These are phyloP conservation scores for Mallotus repandus DNA, from an alignment of 441 rosid genomes.

Conservation along the genomic window DNA sequence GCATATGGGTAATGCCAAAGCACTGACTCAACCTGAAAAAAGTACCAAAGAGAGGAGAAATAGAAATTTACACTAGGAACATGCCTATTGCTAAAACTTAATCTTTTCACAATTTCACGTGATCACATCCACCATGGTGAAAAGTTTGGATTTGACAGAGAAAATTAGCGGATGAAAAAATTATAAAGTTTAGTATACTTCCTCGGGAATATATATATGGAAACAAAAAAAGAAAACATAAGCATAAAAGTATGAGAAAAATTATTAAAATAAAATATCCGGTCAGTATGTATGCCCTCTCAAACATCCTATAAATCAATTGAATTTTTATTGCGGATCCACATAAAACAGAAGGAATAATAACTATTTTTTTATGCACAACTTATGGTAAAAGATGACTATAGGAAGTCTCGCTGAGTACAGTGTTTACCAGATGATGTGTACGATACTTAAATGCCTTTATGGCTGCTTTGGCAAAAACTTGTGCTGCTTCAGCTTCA, in stretches of 20 bases:
- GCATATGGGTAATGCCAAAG: not conserved
- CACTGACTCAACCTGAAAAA: not conserved
- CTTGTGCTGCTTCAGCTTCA: slow-evolving; percentile 92
- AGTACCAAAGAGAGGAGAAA: not conserved
- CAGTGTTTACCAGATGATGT: slow-evolving; percentile 52
- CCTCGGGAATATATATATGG: not conserved
- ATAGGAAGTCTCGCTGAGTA: slow-evolving; percentile 17
- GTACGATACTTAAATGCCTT: slow-evolving; percentile 65
- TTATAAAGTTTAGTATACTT: not conserved
- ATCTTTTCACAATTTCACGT: not conserved
- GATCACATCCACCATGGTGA: not conserved
- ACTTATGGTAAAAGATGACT: not conserved
- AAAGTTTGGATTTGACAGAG: not conserved
- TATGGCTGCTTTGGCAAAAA: slow-evolving; percentile 78
- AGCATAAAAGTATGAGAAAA: not conserved
- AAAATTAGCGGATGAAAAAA: not conserved
- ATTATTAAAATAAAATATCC: not conserved
- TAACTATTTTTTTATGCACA: not conserved
- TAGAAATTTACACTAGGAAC: not conserved
- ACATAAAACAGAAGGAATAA: slow-evolving; percentile 7
- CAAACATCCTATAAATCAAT: not conserved
- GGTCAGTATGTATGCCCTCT: slow-evolving; percentile 2
- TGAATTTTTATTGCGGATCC: slow-evolving; percentile 4
- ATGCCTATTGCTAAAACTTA: not conserved
- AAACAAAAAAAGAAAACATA: not conserved